Conservation (phyloP, 2,329 filamentous ascomycete species). For the Talaromyces islandicus region DNA sequence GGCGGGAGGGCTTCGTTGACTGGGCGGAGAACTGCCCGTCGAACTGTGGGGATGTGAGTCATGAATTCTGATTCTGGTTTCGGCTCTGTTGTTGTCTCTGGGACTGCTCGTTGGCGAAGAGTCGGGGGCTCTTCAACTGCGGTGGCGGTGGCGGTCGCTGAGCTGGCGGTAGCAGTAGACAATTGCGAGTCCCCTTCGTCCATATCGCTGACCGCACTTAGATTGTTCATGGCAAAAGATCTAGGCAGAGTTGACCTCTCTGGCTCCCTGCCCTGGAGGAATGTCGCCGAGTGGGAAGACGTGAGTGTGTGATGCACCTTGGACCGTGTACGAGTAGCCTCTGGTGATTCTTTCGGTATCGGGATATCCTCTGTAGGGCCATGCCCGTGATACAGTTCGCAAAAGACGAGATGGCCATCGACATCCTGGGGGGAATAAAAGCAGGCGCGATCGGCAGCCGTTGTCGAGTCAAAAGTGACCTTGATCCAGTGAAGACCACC, state of each 20-base stretch:
- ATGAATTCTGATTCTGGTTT: conserved; percentile 41
- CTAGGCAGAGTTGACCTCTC: conserved; percentile 33
- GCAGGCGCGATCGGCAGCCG: conserved; percentile 64
- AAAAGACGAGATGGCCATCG: conserved; percentile 64
- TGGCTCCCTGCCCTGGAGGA: conserved; percentile 25
- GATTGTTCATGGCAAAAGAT: conserved; percentile 35
- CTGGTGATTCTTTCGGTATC: conserved; percentile 45
- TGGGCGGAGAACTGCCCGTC: conserved; percentile 59
- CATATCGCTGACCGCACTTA: conserved; percentile 20
- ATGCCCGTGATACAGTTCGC: conserved; percentile 62
- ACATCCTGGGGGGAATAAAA: conserved; percentile 67
- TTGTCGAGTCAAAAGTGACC: conserved; percentile 69
- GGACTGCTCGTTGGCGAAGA: conserved; percentile 23
- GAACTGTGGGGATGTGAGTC: conserved; percentile 60
- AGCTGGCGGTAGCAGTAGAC: conserved; percentile 38
- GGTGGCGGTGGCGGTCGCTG: conserved; percentile 31
- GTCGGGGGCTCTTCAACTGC: conserved; percentile 13
- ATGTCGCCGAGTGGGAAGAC: conserved; percentile 29
- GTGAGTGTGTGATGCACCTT: conserved; percentile 29
- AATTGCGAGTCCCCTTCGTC: conserved; percentile 28
- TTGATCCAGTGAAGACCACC: conserved; percentile 92
- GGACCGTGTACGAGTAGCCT: conserved; percentile 18
- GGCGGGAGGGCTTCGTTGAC: conserved; percentile 66
- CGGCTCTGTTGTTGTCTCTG: conserved; percentile 25
- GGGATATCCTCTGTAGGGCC: conserved; percentile 60